A percentile compares a stretch with the other conserved stretches of the same genome.
Conservation (phyloP, 2,329 filamentous ascomycete species). For the Biscogniauxia marginata region DNA sequence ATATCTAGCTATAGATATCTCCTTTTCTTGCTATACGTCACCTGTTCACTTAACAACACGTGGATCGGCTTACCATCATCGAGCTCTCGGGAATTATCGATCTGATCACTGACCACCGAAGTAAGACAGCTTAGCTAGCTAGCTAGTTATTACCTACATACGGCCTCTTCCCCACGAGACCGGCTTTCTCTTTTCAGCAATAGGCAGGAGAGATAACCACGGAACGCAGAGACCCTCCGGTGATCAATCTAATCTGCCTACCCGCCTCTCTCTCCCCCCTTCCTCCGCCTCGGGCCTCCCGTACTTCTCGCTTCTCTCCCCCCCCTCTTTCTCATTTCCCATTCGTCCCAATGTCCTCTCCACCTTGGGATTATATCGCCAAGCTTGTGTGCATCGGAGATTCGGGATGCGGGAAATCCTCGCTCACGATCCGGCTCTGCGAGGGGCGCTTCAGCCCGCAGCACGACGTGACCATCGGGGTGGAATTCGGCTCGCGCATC, state of each 20-base stretch:
- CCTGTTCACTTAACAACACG: neutral
- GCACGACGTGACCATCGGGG: slow-evolving; percentile 96
- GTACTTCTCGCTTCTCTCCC: slow-evolving; percentile 3
- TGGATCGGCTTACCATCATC: neutral
- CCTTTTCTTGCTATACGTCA: neutral
- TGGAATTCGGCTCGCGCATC: slow-evolving; percentile 92
- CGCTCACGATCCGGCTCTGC: slow-evolving; percentile 91
- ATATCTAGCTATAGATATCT: neutral
- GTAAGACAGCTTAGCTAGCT: neutral
- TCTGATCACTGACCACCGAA: no score
- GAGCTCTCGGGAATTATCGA: neutral
- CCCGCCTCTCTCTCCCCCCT: neutral
- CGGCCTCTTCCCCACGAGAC: neutral
- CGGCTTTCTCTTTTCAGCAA: neutral
- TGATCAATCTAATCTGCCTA: neutral
- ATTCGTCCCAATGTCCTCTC: slow-evolving; percentile 50
- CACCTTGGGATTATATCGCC: slow-evolving; percentile 97
- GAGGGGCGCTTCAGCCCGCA: slow-evolving; percentile 92
- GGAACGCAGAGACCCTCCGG: neutral
- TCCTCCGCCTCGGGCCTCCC: slow-evolving; percentile 2
- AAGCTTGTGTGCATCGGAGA: slow-evolving; percentile 98
- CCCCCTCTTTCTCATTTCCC: slow-evolving; percentile 8
- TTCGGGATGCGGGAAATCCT: slow-evolving; percentile 92
- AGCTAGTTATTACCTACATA: neutral
- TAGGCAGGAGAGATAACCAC: neutral